Percentiles rank a stretch among this genome's conserved stretches.
phyloP scores from a whole-genome alignment of 768 basidiomycete genomes.

The Podaxis sp. region DNA sequence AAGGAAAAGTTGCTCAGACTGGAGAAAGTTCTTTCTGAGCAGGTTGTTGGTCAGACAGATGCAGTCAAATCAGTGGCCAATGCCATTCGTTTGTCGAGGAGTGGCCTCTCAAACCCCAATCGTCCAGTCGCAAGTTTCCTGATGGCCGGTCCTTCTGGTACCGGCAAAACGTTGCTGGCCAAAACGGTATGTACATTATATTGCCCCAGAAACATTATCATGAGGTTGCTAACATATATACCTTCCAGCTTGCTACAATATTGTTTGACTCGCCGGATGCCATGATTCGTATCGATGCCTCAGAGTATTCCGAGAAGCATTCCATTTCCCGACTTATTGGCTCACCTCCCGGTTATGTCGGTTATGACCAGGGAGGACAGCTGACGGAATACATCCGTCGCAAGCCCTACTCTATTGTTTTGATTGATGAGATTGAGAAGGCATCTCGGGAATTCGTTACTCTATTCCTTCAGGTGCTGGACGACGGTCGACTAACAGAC shows the following conservation, averaged over 20 bases:
- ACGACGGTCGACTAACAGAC: slow-evolving; percentile 90
- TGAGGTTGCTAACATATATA: not conserved
- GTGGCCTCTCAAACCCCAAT: slow-evolving; percentile 87
- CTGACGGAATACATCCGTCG: slow-evolving; percentile 92
- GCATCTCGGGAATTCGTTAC: slow-evolving; percentile 67
- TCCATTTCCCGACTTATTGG: slow-evolving; percentile 53
- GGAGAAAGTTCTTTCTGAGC: slow-evolving; percentile 78
- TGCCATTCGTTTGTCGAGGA: slow-evolving; percentile 89
- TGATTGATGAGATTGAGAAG: slow-evolving; percentile 92
- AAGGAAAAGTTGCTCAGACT: slow-evolving; percentile 85
- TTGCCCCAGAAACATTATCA: slow-evolving; percentile 4
- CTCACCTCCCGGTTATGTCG: slow-evolving; percentile 85
- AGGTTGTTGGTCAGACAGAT: slow-evolving; percentile 88
- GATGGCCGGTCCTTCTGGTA: slow-evolving; percentile 90
- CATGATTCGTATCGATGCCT: slow-evolving; percentile 91
- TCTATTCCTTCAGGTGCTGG: slow-evolving; percentile 74
- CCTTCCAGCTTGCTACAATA: slow-evolving; percentile 72
- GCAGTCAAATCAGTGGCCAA: slow-evolving; percentile 93
- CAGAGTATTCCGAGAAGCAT: slow-evolving; percentile 85
- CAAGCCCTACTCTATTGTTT: slow-evolving; percentile 84
- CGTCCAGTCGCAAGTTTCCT: slow-evolving; percentile 92
- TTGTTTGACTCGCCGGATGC: slow-evolving; percentile 91
- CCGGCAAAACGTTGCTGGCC: slow-evolving; percentile 86
- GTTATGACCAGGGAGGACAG: slow-evolving; percentile 87
- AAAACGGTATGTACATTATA: slow-evolving; percentile 68